Evolutionary conservation across 805 yeast genomes (phyloP).

Genomic region (Metschnikowia peoriensis): DNA sequence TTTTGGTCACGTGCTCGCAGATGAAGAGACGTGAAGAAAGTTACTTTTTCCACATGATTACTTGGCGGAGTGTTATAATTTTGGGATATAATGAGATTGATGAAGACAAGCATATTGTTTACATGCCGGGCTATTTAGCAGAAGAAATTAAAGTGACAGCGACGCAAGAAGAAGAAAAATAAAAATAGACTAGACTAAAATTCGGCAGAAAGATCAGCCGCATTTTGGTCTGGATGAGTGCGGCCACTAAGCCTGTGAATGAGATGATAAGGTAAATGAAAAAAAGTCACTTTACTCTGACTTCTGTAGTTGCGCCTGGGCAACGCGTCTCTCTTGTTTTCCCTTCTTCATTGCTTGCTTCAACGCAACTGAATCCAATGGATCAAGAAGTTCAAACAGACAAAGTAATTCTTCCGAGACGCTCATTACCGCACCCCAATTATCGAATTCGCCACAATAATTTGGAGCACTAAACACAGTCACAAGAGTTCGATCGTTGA

Average conservation of each 20-base stretch:
- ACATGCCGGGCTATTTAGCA: slow-evolving; percentile 4
- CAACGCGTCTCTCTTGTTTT: slow-evolving; percentile 77
- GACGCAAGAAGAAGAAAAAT: not conserved
- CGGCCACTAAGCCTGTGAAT: too few species aligned
- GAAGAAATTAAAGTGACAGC: not conserved
- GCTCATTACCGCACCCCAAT: slow-evolving; percentile 98
- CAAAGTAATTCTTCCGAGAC: slow-evolving; percentile 91
- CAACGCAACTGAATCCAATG: slow-evolving; percentile 87
- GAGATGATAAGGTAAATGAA: not conserved
- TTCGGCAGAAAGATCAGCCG: not conserved
- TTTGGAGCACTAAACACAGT: slow-evolving; percentile 77
- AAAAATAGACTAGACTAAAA: too few species aligned
- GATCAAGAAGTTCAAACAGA: slow-evolving; percentile 90
- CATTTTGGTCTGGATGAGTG: not conserved
- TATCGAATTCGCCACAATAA: slow-evolving; percentile 82
- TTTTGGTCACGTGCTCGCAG: too few species aligned
- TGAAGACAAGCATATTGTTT: not conserved
- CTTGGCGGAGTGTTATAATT: too few species aligned
- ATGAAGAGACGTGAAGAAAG: too few species aligned
- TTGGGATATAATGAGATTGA: not conserved
- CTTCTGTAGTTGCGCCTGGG: slow-evolving; percentile 27
- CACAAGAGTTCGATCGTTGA: slow-evolving; percentile 67
- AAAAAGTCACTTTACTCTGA: not conserved
- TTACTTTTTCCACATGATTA: too few species aligned
- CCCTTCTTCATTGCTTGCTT: slow-evolving; percentile 94